Base-by-base conservation (phyloP, 495 filamentous ascomycete species). In the Talaromyces liani region DNA sequence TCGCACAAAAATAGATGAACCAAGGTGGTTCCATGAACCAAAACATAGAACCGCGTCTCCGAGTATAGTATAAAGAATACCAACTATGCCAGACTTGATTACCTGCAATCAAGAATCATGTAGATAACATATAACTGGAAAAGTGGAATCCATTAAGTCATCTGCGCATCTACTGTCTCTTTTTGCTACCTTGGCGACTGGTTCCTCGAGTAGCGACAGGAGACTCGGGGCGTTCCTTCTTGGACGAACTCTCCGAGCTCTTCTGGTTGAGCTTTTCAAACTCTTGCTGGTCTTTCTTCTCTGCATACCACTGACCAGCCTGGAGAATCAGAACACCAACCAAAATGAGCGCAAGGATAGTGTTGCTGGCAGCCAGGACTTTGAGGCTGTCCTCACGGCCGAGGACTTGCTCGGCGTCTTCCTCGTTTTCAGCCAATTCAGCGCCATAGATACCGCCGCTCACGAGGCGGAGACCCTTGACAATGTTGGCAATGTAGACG, bases 261-360 rank as follows among this genome's bases (percentile, higher is more conserved):
- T 84, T 80, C 71, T 79, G 75, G 51, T 83, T 78, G 62, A 89
- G 79, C 66, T 78, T 77, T 72, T 84, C 87, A 65, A 79, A 80
- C 77, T 98, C 93, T 75, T 92, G 87, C 70, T 79, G 79, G 73
- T 97, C 92, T 84, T 94, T 96, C 65, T 87, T 79, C 83, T 97
- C 92, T 27, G 95, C 94, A 79, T 98, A 98, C 94, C 94, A 98
- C 82, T 98, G 93, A 12, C 95, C 94, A 7, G 91, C 93, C 85
- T 98, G 95, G 70, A 98, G 78, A 33, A 95, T 90, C 65, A 98
- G 69, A 29, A 98, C 90, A 3, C 94, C 94, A 0, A 97, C 86
- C 59, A 98, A 74, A 27, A 98, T 91, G 45, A 98, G 79, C 58
- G 93, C 94, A 47, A 97, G 69, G 66, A 98, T 98, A 3, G 93